Conservation (phyloP, 2,329 filamentous ascomycete genomes). For the Esteya vermicola region DNA sequence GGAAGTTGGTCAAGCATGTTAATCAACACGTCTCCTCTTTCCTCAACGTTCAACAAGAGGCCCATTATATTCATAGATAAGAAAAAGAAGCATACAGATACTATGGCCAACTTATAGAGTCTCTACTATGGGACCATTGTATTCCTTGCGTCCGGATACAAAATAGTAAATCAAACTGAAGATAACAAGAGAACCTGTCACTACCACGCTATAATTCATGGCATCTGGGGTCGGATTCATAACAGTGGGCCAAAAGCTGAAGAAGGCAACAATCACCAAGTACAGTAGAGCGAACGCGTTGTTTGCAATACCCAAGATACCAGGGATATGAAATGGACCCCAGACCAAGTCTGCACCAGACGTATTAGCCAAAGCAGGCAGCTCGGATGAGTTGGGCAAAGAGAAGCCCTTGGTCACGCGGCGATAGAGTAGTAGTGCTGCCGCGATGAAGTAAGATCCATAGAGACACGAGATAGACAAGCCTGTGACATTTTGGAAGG, state of each 20-base stretch:
- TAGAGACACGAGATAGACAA: conserved; percentile 20
- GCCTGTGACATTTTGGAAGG: conserved; percentile 3
- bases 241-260: conserved; percentile 29
- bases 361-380: conserved; percentile 30
- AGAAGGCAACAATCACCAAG: conserved; percentile 27
- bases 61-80: no score
- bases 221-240: conserved; percentile 20
- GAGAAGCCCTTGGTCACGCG: conserved; percentile 32
- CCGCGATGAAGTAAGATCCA: conserved; percentile 31
- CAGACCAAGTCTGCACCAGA: conserved; percentile 35
- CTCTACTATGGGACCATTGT: no score
- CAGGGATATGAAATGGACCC: conserved; percentile 26
- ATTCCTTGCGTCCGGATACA: no score
- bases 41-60: no score
- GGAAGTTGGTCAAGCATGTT: no score
- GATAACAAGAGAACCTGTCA: conserved; percentile 23
- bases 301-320: conserved; percentile 22
- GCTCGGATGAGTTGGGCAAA: conserved; percentile 33
- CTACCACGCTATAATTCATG: conserved; percentile 34
- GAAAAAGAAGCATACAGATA: no score
- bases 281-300: conserved; percentile 28
- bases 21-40: no score
- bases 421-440: conserved; percentile 25
- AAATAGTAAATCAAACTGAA: conserved; percentile 24
- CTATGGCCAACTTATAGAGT: no score